Evolutionary conservation across 257 asterid genomes (phyloP), one percentile per base, ranked within the genome.

Genomic region (Solanum tarijense): DNA sequence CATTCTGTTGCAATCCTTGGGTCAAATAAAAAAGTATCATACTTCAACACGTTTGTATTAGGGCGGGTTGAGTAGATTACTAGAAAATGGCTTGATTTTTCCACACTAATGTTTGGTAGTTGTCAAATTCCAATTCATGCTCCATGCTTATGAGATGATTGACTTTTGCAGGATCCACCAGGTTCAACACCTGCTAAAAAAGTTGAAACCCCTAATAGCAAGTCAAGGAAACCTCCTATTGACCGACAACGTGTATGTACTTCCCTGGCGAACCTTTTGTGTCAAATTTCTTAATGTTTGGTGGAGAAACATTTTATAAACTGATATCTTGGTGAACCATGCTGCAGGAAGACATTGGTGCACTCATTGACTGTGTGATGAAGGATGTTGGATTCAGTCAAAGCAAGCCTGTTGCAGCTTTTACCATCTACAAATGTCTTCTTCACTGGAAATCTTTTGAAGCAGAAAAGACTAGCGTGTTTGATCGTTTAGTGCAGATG

Each of bases 371-470:
- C 72, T 93, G 98, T 89, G 96, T 93, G 65, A 90, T 88, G 93
- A 95, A 95, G 93, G 95, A 96, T 83, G 93, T 96, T 84, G 99
- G 99, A 66, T 97, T 97, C 93, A 97, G 99, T 90, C 98, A 97
- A 90, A 98, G 99, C 88, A 97, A 95, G 89, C 98, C 99, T 79
- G 96, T 96, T 78, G 99, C 99, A 41, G 99, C 99, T 88, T 96
- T 96, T 94, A 96, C 99, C 76, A 95, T 97, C 86, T 97, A 95
- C 92, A 97, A 96, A 89, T 97, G 98, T 90, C 99, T 97, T 89
- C 93, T 97, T 89, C 96, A 96, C 90, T 97, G 99, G 99, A 95
- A 94, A 92, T 96, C 99, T 87, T 94, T 96, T 89, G 99, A 97
- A 96, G 99, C 99, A 39, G 99, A 97, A 84, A 94, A 96, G 83